Conservation (phyloP, 352 stramenopile genomes). For the Phytophthora hybrid region DNA sequence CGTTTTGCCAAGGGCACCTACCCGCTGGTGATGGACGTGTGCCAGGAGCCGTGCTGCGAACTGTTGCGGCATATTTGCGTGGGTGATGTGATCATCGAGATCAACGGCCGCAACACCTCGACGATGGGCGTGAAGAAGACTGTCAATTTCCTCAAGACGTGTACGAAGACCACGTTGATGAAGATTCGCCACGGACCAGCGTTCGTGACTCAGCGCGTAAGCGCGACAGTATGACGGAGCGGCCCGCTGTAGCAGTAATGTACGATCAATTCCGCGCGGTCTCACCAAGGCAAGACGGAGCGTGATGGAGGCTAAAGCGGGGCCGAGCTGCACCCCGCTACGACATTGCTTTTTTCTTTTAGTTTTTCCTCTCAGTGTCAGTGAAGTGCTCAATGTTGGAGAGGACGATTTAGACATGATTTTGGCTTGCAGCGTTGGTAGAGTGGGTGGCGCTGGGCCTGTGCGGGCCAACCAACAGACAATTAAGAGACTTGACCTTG, state of each 20-base stretch:
- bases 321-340: not conserved
- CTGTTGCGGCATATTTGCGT: slow-evolving; percentile 84
- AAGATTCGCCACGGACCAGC: slow-evolving; percentile 87
- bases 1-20: slow-evolving; percentile 81
- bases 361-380: slow-evolving; percentile 47
- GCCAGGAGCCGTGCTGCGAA: slow-evolving; percentile 87
- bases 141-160: slow-evolving; percentile 87
- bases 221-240: slow-evolving; percentile 62
- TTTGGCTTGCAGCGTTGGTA: slow-evolving; percentile 36
- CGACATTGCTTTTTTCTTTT: slow-evolving; percentile 42
- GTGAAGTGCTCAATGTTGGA: slow-evolving; percentile 63
- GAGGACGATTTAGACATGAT: slow-evolving; percentile 44
- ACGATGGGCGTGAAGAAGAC: slow-evolving; percentile 92
- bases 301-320: slow-evolving; percentile 1
- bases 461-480: slow-evolving; percentile 10
- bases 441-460: slow-evolving; percentile 6
- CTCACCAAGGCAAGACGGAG: slow-evolving; percentile 20
- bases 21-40: slow-evolving; percentile 84
- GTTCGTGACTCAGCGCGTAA: slow-evolving; percentile 79
- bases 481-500: slow-evolving; percentile 33
- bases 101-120: slow-evolving; percentile 90
- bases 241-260: slow-evolving; percentile 47
- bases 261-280: slow-evolving; percentile 43
- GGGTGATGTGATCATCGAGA: slow-evolving; percentile 88
- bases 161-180: slow-evolving; percentile 87